phyloP scores from a whole-genome alignment of 2,329 filamentous ascomycete genomes.

The Colletotrichum sp. region DNA sequence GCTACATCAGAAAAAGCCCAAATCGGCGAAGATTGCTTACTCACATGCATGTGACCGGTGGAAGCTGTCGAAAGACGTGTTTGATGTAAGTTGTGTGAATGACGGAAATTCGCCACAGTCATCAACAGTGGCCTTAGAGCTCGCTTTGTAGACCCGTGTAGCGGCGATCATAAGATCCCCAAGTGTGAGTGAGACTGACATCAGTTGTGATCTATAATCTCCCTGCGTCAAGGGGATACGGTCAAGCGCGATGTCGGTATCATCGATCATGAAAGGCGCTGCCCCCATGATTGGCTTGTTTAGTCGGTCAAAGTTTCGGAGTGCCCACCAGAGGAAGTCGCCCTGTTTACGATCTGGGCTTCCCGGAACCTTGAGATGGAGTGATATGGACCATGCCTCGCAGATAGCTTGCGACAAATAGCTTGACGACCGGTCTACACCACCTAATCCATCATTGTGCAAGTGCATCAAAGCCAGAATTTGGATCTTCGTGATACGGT shows the following conservation, averaged over 20 bases:
- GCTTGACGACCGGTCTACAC: conserved; percentile 25
- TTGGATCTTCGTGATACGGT: conserved; percentile 26
- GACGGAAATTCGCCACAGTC: conserved; percentile 18
- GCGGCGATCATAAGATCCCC: conserved; percentile 23
- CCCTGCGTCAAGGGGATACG: not conserved
- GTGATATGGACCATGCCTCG: conserved; percentile 28
- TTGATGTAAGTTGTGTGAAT: not conserved
- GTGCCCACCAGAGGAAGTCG: conserved; percentile 23
- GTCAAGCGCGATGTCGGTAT: conserved; percentile 21
- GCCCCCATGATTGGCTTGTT: conserved; percentile 27
- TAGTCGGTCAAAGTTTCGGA: conserved; percentile 24
- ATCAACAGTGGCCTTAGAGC: conserved; percentile 12
- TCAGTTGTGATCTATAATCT: conserved; percentile 19
- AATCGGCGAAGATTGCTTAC: not conserved
- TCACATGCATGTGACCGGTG: conserved; percentile 19
- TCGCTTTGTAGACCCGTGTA: conserved; percentile 24
- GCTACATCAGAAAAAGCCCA: not conserved
- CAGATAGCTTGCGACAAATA: conserved; percentile 27
- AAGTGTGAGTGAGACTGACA: conserved; percentile 6
- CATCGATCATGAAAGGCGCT: conserved; percentile 25
- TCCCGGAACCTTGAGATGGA: conserved; percentile 22
- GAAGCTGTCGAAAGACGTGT: not conserved
- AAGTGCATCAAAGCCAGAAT: conserved; percentile 29
- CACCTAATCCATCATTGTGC: conserved; percentile 26
- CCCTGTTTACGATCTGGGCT: conserved; percentile 19